Conservation (phyloP, 2,329 filamentous ascomycete genomes). For the Alternaria arbusti region DNA sequence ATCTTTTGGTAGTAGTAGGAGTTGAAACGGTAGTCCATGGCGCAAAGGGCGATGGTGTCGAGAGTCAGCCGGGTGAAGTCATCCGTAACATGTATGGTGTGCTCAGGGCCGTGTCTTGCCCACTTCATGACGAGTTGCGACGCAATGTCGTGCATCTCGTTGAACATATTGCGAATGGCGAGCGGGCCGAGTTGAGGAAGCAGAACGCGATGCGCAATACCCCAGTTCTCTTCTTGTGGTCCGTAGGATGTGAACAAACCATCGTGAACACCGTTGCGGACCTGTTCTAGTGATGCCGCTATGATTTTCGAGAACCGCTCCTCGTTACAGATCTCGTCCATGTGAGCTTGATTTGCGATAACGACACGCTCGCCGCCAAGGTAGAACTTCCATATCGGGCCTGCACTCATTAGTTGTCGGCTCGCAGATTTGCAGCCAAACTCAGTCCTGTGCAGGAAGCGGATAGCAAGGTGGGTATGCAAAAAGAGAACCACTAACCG, state of each 20-base stretch:
- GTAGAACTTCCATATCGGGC: conserved; percentile 44
- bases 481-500: conserved; percentile 53
- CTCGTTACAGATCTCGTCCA: conserved; percentile 51
- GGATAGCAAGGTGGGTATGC: background rate
- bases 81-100: conserved; percentile 44
- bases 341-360: conserved; percentile 41
- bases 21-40: conserved; percentile 53
- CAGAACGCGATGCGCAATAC: conserved; percentile 68
- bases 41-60: conserved; percentile 48
- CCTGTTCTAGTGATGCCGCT: conserved; percentile 36
- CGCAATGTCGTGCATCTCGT: conserved; percentile 64
- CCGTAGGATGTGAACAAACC: conserved; percentile 52
- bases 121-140: conserved; percentile 71
- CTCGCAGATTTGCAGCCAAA: background rate
- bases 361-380: conserved; percentile 39
- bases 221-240: conserved; percentile 50
- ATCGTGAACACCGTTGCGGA: conserved; percentile 47
- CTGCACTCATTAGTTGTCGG: conserved; percentile 20
- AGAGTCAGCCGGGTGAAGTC: conserved; percentile 49
- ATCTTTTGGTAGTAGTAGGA: conserved; percentile 47
- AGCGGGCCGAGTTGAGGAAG: conserved; percentile 74
- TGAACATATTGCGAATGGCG: conserved; percentile 71
- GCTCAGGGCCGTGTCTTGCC: conserved; percentile 59
- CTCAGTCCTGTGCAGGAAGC: background rate
- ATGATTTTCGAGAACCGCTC: conserved; percentile 43